Percentiles rank a stretch among this genome's conserved stretches.
phyloP scores from a whole-genome alignment of 2,329 filamentous ascomycete species.

The Phialophora macrospora region DNA sequence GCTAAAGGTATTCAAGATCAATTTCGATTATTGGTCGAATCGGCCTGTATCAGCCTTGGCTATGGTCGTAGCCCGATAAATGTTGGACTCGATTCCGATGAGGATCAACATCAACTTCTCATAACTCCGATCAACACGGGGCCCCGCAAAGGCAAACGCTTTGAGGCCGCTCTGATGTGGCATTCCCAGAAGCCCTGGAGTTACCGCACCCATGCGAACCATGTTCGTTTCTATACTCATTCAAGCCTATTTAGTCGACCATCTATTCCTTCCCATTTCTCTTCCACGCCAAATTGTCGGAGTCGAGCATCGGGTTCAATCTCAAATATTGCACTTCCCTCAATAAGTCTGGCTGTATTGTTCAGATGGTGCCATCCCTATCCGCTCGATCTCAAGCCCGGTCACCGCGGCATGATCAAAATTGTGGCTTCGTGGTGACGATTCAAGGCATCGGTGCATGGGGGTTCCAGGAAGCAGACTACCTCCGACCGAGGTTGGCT shows the following conservation, averaged over 20 bases:
- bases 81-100: background rate
- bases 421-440: background rate
- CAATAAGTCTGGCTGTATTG: background rate
- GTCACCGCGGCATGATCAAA: background rate
- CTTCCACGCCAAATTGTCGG: background rate
- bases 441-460: background rate
- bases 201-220: background rate
- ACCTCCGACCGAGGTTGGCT: background rate
- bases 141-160: background rate
- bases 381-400: background rate
- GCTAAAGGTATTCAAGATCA: background rate
- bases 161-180: background rate
- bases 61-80: background rate
- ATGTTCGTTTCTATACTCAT: background rate
- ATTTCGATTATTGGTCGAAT: background rate
- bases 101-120: background rate
- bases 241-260: background rate
- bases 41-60: background rate
- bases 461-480: background rate
- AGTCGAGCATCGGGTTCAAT: background rate
- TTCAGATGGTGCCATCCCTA: background rate
- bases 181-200: background rate
- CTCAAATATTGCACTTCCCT: background rate
- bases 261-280: background rate
- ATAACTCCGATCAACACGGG: background rate